Evolutionary conservation across 106 monocot genomes (phyloP).

Genomic region (Alisma plantagoaquatica): DNA sequence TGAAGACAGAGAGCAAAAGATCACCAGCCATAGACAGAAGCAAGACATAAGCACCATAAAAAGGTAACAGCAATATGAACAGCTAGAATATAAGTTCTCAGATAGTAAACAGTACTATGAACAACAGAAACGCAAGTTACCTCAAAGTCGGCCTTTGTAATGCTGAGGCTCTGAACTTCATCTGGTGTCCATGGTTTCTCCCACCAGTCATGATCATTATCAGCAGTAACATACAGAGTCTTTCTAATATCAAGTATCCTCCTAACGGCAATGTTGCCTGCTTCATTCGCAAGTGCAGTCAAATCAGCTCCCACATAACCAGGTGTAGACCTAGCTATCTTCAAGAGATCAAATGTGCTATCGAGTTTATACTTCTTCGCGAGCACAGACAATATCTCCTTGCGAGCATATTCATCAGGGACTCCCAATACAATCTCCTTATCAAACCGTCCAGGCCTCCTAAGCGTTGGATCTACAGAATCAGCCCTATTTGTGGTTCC

Average conservation of each 20-base stretch:
- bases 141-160: conserved; percentile 84
- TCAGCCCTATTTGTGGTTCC: conserved; percentile 97
- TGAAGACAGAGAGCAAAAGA: no score
- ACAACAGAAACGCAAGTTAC: conserved; percentile 31
- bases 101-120: no score
- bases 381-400: conserved; percentile 53
- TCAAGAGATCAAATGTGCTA: conserved; percentile 49
- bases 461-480: conserved; percentile 74
- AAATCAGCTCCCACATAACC: conserved; percentile 98
- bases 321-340: conserved; percentile 80
- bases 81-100: no score
- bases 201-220: conserved; percentile 41
- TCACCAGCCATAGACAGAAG: no score
- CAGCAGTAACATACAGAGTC: conserved; percentile 14
- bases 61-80: no score
- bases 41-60: no score
- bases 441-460: conserved; percentile 86
- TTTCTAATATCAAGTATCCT: conserved; percentile 64
- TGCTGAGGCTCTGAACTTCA: conserved; percentile 56
- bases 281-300: conserved; percentile 65
- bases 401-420: conserved; percentile 77
- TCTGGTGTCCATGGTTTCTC: conserved; percentile 52
- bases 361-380: conserved; percentile 46
- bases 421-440: conserved; percentile 66
- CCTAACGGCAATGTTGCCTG: conserved; percentile 83